Conservation (phyloP, 2,329 filamentous ascomycete species). For the Conoideocrella luteorostrata region DNA sequence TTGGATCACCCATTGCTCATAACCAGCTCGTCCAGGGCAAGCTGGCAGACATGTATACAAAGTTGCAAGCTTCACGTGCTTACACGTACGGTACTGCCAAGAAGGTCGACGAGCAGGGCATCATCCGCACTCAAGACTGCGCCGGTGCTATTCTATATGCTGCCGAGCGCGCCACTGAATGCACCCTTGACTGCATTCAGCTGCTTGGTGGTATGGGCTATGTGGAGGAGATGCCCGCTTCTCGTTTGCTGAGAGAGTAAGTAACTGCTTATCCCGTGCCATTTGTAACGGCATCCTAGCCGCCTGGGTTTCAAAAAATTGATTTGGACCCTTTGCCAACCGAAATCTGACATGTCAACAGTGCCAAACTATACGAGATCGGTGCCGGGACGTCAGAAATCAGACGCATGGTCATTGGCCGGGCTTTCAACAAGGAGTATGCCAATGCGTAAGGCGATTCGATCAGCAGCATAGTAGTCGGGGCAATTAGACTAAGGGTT, state of each 20-base stretch:
- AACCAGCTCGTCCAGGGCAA: conserved; percentile 93
- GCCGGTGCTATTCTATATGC: conserved; percentile 91
- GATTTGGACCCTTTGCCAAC: too few species aligned
- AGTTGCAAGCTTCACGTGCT: conserved; percentile 72
- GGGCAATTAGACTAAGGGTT: too few species aligned
- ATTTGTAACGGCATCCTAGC: neutral
- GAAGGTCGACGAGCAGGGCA: conserved; percentile 67
- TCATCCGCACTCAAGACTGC: conserved; percentile 82
- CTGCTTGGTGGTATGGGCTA: conserved; percentile 94
- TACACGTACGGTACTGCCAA: conserved; percentile 84
- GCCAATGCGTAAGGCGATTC: conserved; percentile 30
- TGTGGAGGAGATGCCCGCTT: conserved; percentile 89
- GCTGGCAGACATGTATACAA: conserved; percentile 96
- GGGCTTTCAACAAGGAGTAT: conserved; percentile 86
- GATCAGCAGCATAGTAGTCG: neutral
- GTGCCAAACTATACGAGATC: conserved; percentile 84
- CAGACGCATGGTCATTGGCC: conserved; percentile 86
- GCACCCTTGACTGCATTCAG: conserved; percentile 81
- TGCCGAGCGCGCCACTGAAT: conserved; percentile 83
- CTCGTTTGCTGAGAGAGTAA: conserved; percentile 68
- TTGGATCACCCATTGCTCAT: conserved; percentile 76
- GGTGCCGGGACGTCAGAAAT: conserved; percentile 95
- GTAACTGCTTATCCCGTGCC: conserved; percentile 19
- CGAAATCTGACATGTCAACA: conserved; percentile 21
- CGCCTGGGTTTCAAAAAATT: conserved; percentile 21